phyloP scores from a whole-genome alignment of 768 basidiomycete species.

The Kockovaella imperatae region DNA sequence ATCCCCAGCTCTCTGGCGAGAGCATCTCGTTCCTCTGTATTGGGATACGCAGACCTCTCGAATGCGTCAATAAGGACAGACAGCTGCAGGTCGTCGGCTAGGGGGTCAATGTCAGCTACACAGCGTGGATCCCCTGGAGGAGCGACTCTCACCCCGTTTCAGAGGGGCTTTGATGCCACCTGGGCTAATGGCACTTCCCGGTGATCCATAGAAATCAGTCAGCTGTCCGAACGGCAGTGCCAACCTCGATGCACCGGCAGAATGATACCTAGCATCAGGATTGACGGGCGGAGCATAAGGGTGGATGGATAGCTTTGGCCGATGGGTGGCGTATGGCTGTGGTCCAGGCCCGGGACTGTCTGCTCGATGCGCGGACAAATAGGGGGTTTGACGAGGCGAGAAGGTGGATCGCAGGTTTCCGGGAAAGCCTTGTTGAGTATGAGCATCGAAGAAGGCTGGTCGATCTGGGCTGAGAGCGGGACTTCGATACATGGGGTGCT shows the following conservation, averaged over 20 bases:
- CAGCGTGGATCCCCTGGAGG: not conserved
- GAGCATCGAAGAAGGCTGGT: not conserved
- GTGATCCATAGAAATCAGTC: not conserved
- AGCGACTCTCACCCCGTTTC: constrained; percentile 17
- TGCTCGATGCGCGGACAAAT: constrained; percentile 4
- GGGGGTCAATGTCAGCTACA: not conserved
- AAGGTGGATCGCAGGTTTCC: not conserved
- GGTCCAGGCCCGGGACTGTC: not conserved
- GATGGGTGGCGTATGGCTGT: not conserved
- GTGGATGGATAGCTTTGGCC: constrained; percentile 12
- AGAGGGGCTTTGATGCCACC: constrained; percentile 18
- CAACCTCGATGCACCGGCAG: constrained; percentile 2
- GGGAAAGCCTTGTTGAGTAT: not conserved
- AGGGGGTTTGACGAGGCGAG: not conserved
- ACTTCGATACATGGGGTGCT: not conserved
- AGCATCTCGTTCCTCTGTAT: constrained; percentile 25
- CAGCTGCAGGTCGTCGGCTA: constrained; percentile 30
- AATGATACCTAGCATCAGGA: constrained; percentile 4
- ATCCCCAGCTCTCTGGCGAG: constrained; percentile 27
- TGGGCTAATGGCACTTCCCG: not conserved
- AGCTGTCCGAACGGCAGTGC: not conserved
- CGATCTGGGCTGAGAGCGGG: not conserved
- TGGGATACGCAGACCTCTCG: constrained; percentile 21
- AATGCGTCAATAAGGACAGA: constrained; percentile 18
- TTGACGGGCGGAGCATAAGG: constrained; percentile 7